These are phyloP conservation scores for Solanum paucissectum DNA, from an alignment of 257 asterid genomes.

Conservation along the genomic window DNA sequence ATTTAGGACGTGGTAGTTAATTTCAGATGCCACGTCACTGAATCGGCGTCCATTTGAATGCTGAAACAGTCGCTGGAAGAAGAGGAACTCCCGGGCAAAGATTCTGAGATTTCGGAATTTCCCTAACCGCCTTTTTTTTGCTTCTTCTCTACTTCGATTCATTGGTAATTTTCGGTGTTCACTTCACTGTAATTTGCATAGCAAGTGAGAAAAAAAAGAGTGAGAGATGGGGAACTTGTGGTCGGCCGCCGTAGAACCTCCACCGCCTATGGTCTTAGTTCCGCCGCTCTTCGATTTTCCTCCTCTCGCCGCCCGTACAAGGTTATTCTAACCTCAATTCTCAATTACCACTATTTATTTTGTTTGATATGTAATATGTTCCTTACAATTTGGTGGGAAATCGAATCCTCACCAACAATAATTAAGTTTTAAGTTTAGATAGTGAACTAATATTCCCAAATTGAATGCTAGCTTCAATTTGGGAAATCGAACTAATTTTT, in stretches of 20 bases:
- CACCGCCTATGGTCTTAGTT: slow-evolving; percentile 86
- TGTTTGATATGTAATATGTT: background rate
- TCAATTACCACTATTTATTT: background rate
- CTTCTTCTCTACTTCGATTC: background rate
- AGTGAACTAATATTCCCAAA: background rate
- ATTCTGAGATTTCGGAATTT: background rate
- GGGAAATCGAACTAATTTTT: background rate
- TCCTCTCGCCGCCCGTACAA: slow-evolving; percentile 87
- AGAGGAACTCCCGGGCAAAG: background rate
- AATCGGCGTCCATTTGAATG: background rate
- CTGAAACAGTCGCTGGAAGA: background rate
- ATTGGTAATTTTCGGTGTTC: background rate
- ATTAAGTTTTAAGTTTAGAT: background rate
- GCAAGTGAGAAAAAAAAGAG: background rate
- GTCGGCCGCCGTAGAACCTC: slow-evolving; percentile 24
- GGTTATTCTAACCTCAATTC: background rate
- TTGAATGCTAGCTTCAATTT: background rate
- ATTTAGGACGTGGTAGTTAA: background rate
- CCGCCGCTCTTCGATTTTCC: slow-evolving; percentile 96
- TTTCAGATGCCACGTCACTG: background rate
- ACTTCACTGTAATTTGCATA: background rate
- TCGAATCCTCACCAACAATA: background rate
- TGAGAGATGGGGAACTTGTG: slow-evolving; percentile 47
- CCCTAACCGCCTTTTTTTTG: background rate
- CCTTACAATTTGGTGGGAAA: background rate